Base-by-base conservation (phyloP, 805 yeast species). In the baker's yeast (Saccharomyces cerevisiae) region DNA sequence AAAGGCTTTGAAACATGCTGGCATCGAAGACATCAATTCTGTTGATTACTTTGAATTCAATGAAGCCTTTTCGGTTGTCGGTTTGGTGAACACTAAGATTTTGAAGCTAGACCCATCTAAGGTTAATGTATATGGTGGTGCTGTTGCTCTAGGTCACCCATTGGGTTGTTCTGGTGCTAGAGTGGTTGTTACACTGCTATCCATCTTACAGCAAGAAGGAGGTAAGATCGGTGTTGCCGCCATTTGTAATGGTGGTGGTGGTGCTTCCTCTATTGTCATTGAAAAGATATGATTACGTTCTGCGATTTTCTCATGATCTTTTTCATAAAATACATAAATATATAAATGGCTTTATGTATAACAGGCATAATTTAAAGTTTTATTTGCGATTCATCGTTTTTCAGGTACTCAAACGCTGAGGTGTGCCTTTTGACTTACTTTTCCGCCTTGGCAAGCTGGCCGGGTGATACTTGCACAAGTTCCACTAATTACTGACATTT, bases 161-260 rank as follows among this genome's bases (percentile, higher is more conserved):
- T 79, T 91, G 69, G 97, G 97, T 55, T 85, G 92, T 69, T 87
- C 96, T n/a, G 97, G 97, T 73, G 95, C 96, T 49, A 82, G 97
- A 79, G 81, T 94, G 66, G 82, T 94, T 55, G 91, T 89, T 61
- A 94, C 99, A 29, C 79, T 94, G 72, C 66, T 83, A 55, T 81
- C 89, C 50, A 90, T 91, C 17, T 81, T 94, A 68, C 61, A 73
- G 41, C 97, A 92, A 76, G 98, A 94, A 78, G 74, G 74, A 53
- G 95, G 92, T 63, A 89, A 85, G 76, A 72, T 84, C 62, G 99
- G 99, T 71, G 89, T 83, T 61, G 97, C 97, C 65, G 97, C 89
- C 71, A 85, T 94, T 69, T 94, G 99, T 80, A 94, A 94, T 73
- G 99, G 99, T 78, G 99, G 99, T 67, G 99, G 99, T 71, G 99